A percentile compares a stretch with the other conserved stretches of the same genome.
phyloP scores from a whole-genome alignment of 495 filamentous ascomycete species.

The Aspergillus sparsus region DNA sequence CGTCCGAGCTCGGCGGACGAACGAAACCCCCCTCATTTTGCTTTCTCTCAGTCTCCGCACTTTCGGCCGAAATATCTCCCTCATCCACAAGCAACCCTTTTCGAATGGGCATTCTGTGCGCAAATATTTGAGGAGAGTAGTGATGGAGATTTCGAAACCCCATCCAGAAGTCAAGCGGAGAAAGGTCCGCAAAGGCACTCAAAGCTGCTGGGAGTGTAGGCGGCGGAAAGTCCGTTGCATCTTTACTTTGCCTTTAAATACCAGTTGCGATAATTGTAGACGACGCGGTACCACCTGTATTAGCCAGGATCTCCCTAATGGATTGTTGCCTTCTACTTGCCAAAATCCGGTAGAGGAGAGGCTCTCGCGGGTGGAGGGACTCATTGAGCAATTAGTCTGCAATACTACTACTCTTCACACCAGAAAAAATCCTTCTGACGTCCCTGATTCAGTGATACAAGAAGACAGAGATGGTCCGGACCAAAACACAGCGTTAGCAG shows the following conservation, averaged over 20 bases:
- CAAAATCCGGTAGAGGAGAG: constrained; percentile 23
- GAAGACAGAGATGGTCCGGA: neutral
- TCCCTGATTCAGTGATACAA: too few species aligned
- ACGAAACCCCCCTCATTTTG: too few species aligned
- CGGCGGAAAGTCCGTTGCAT: constrained; percentile 39
- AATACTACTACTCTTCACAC: neutral
- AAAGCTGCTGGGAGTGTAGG: constrained; percentile 43
- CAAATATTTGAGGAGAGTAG: neutral
- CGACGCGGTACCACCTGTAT: constrained; percentile 39
- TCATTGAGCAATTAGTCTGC: constrained; percentile 30
- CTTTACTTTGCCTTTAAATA: constrained; percentile 28
- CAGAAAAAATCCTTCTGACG: too few species aligned
- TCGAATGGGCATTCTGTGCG: neutral
- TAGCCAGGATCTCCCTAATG: constrained; percentile 41
- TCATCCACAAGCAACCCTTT: too few species aligned
- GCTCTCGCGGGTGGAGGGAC: constrained; percentile 32
- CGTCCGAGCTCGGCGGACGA: too few species aligned
- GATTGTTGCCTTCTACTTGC: constrained; percentile 12
- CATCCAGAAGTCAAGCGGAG: constrained; percentile 23
- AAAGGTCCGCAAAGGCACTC: constrained; percentile 40
- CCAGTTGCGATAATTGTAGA: constrained; percentile 42
- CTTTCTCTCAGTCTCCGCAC: too few species aligned
- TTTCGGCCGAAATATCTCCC: too few species aligned
- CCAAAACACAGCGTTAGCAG: neutral
- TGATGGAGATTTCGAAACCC: neutral